Evolutionary conservation across 2,329 filamentous ascomycete genomes (phyloP), one percentile per base, ranked within the genome.

Genomic region (Cyanodermella asteris): DNA sequence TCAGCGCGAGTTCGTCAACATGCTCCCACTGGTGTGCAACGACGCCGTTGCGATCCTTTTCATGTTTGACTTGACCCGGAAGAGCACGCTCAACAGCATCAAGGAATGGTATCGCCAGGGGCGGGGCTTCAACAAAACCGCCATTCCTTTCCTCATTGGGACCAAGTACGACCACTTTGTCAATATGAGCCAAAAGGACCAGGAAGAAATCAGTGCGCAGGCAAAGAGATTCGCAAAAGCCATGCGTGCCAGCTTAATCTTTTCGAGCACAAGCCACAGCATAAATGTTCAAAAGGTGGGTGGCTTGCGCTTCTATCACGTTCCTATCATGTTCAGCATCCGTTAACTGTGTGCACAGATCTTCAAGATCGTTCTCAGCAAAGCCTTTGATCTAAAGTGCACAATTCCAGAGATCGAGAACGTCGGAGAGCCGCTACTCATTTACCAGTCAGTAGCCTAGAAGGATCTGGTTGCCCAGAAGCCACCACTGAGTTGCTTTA

Each of bases 101-200:
- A 97, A 97, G 58, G 87, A 97, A 49, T 97, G 87, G 87, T 97
- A 97, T 47, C 68, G 87, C 28, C 87, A 97, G 52, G 87, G 87
- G 23, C 67, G 87, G 35, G 87, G 87, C 13, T 97, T 97, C 61
- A 97, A 97, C 62, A 97, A 97, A 61, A 97, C 87, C 9, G 87
- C 87, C n/a, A 97, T 97, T 37, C 87, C 87, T 0, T 91, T 97
- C 43, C 53, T 97, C 13, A 78, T 97, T 11, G 87, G 87, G 31
- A 97, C 87, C 18, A 97, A 97, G 51, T 97, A 94, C 49, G 87
- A 97, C 43, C 87, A 94, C 45, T 97, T 97, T 55, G 84, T 97
- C 51, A 97, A 94, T 53, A 93, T 97, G 43, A 82, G 87, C 1
- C 66, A 77, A 20, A 84, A 94, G 46, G 87, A 97, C 44, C 87